These are phyloP conservation scores for Coemansia aciculifera DNA, from an alignment of 192 early-diverging fungal genomes.

Conservation along the genomic window DNA sequence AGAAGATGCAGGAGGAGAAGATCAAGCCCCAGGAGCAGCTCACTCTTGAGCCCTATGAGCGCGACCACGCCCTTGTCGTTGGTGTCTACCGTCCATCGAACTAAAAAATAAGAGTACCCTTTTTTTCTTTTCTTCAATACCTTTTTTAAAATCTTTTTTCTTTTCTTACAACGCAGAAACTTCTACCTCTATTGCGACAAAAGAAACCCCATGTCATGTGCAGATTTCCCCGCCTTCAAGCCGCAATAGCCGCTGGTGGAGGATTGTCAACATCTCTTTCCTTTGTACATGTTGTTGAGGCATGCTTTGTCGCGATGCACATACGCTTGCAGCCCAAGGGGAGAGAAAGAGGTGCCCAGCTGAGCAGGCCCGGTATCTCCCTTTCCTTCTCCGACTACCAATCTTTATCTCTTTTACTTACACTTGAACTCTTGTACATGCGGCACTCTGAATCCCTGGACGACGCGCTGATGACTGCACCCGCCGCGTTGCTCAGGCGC, in stretches of 20 bases:
- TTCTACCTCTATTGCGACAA: background rate
- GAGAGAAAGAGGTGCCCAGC: background rate
- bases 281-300: background rate
- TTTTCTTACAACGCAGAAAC: background rate
- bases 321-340: background rate
- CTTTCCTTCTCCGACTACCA: background rate
- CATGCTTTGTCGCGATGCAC: background rate
- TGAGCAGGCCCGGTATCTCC: background rate
- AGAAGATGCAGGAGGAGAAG: constrained; percentile 86
- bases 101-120: constrained; percentile 18
- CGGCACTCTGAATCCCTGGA: constrained; percentile 1
- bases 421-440: background rate
- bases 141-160: background rate
- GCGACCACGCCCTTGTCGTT: constrained; percentile 97
- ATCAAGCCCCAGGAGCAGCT: constrained; percentile 94
- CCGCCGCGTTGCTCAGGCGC: background rate
- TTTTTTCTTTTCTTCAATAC: constrained; percentile 8
- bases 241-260: background rate
- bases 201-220: background rate
- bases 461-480: background rate
- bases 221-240: background rate
- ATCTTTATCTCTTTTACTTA: background rate
- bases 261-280: background rate
- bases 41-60: constrained; percentile 97
- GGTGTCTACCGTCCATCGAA: constrained; percentile 72